Percentiles rank a stretch among this genome's conserved stretches.
These are phyloP conservation scores for Exophiala mesophila DNA, from an alignment of 2,329 filamentous ascomycete genomes.

Conservation along the genomic window DNA sequence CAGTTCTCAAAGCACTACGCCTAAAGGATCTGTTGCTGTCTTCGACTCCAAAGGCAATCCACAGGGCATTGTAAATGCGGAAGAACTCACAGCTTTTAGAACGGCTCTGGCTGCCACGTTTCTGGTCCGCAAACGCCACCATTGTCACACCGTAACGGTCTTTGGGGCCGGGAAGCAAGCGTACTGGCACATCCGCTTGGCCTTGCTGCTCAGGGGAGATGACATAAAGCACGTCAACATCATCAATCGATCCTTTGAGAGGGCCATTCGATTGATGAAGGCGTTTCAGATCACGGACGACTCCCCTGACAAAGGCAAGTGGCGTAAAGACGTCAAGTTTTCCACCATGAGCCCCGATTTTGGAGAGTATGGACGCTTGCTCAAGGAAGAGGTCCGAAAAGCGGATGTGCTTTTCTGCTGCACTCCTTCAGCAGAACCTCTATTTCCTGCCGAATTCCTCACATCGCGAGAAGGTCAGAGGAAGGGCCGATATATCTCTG, in stretches of 20 bases:
- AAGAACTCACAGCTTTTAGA: conserved; percentile 64
- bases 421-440: conserved; percentile 66
- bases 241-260: conserved; percentile 62
- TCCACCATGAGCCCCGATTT: conserved; percentile 65
- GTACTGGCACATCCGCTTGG: conserved; percentile 87
- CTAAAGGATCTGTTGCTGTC: conserved; percentile 55
- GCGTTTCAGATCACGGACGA: conserved; percentile 49
- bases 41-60: conserved; percentile 55
- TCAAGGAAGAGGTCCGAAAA: conserved; percentile 63
- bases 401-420: conserved; percentile 85
- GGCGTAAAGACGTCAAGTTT: conserved; percentile 64
- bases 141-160: conserved; percentile 70
- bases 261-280: conserved; percentile 44
- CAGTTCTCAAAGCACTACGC: conserved; percentile 41
- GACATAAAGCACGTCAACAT: conserved; percentile 78
- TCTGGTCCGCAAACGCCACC: conserved; percentile 59
- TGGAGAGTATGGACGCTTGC: conserved; percentile 60
- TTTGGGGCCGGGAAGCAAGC: conserved; percentile 89
- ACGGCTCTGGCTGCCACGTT: conserved; percentile 59
- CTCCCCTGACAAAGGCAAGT: conserved; percentile 46
- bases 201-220: conserved; percentile 60
- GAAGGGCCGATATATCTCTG: conserved; percentile 42
- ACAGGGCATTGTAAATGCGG: conserved; percentile 60
- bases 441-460: conserved; percentile 70
- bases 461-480: conserved; percentile 52